Percentiles rank a stretch among this genome's conserved stretches.
Evolutionary conservation across 1,284 basidiomycete genomes (phyloP).

Genomic region (Ustilago shanxiensis): DNA sequence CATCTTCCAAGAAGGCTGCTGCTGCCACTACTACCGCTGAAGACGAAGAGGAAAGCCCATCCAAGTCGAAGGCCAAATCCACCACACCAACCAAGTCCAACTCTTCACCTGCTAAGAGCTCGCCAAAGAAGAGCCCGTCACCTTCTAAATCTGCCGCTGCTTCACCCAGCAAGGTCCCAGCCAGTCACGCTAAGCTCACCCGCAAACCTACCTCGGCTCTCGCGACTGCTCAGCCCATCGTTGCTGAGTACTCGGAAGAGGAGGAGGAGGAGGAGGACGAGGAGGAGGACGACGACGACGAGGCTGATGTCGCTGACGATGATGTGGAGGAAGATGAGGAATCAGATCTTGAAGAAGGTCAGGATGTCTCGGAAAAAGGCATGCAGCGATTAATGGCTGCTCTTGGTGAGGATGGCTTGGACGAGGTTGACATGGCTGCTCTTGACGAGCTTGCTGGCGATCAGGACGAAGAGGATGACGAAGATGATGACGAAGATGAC

Average conservation of each 20-base stretch:
- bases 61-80: slow-evolving; percentile 18
- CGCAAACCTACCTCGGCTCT: slow-evolving; percentile 42
- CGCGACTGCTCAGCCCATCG: slow-evolving; percentile 47
- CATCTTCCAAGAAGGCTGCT: slow-evolving; percentile 25
- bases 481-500: slow-evolving; percentile 45
- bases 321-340: slow-evolving; percentile 52
- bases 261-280: slow-evolving; percentile 42
- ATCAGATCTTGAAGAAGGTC: slow-evolving; percentile 60
- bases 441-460: slow-evolving; percentile 52
- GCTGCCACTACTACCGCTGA: neutral
- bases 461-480: slow-evolving; percentile 43
- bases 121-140: slow-evolving; percentile 24
- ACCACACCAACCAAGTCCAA: slow-evolving; percentile 29
- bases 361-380: slow-evolving; percentile 64
- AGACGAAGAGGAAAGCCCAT: neutral
- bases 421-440: slow-evolving; percentile 61
- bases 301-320: slow-evolving; percentile 36
- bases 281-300: slow-evolving; percentile 15
- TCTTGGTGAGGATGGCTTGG: slow-evolving; percentile 64
- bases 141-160: neutral
- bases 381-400: slow-evolving; percentile 65
- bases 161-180: slow-evolving; percentile 39
- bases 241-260: slow-evolving; percentile 43
- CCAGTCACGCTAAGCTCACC: slow-evolving; percentile 40
- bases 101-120: slow-evolving; percentile 11